These are phyloP conservation scores for Colletotrichum plurivorum DNA, from an alignment of 2,329 filamentous ascomycete species.

Conservation along the genomic window DNA sequence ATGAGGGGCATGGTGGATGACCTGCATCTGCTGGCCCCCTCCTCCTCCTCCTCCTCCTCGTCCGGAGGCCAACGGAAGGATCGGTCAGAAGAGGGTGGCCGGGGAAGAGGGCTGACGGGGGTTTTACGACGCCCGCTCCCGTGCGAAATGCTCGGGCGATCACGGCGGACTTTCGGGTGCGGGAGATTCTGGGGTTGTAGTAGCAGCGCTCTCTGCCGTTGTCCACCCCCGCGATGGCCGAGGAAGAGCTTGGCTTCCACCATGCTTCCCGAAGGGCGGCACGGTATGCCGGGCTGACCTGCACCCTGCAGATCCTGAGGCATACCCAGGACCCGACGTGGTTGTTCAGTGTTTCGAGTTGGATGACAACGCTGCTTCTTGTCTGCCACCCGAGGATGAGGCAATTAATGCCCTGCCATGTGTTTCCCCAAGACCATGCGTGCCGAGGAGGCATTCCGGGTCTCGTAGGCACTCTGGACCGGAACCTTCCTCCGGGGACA, in stretches of 20 bases:
- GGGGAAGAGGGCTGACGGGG: not conserved
- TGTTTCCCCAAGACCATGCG: constrained; percentile 5
- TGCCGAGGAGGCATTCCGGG: not conserved
- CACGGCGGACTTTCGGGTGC: constrained; percentile 23
- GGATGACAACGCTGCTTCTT: not conserved
- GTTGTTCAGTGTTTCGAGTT: constrained; percentile 7
- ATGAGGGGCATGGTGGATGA: not conserved
- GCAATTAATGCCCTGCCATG: constrained; percentile 13
- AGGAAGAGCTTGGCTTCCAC: not conserved
- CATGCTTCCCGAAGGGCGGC: constrained; percentile 17
- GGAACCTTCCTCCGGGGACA: no score
- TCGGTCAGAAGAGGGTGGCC: not conserved
- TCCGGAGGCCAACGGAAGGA: no score
- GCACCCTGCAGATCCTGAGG: constrained; percentile 30
- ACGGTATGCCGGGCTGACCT: constrained; percentile 20
- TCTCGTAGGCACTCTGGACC: not conserved
- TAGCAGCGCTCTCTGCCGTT: not conserved
- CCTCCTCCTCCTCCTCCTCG: no score
- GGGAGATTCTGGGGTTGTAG: not conserved
- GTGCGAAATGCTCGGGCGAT: constrained; percentile 22
- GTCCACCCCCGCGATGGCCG: not conserved
- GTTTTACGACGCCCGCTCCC: constrained; percentile 23
- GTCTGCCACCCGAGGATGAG: not conserved
- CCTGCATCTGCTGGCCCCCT: not conserved
- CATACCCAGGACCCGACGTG: constrained; percentile 1